Percentiles rank a stretch among this genome's conserved stretches.
Evolutionary conservation across 768 basidiomycete genomes (phyloP).

Genomic region (Rhodotorula sphaerocarpa): DNA sequence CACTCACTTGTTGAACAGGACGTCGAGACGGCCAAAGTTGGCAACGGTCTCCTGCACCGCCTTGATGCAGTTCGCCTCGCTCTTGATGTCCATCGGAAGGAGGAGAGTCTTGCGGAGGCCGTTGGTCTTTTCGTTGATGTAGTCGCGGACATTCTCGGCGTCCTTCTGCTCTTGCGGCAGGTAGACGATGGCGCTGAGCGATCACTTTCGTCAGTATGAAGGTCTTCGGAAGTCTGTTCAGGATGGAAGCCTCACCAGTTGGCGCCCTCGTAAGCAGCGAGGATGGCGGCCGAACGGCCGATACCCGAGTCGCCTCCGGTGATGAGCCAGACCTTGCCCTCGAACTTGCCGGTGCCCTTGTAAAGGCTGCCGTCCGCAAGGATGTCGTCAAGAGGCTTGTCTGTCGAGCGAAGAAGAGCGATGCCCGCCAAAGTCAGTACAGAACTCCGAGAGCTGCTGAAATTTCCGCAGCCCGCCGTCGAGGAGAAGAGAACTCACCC

Average conservation of each 20-base stretch:
- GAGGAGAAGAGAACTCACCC: slow-evolving; percentile 3
- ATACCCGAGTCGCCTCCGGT: slow-evolving; percentile 51
- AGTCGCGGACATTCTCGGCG: slow-evolving; percentile 44
- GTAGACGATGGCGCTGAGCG: slow-evolving; percentile 41
- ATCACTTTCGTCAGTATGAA: neutral
- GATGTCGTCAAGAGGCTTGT: slow-evolving; percentile 44
- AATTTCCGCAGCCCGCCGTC: neutral
- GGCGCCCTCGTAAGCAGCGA: slow-evolving; percentile 46
- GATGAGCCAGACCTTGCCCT: slow-evolving; percentile 49
- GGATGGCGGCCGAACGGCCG: slow-evolving; percentile 48
- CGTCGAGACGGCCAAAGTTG: slow-evolving; percentile 45
- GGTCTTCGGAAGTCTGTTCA: no score
- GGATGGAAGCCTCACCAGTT: slow-evolving; percentile 33
- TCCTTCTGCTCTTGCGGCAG: slow-evolving; percentile 46
- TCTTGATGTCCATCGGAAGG: slow-evolving; percentile 45
- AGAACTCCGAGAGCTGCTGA: no score
- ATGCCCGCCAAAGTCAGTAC: no score
- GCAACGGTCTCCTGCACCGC: slow-evolving; percentile 36
- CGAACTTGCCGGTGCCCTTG: slow-evolving; percentile 49
- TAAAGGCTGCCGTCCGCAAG: slow-evolving; percentile 49
- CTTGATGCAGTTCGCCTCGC: slow-evolving; percentile 44
- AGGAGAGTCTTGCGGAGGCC: slow-evolving; percentile 43
- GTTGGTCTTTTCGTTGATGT: slow-evolving; percentile 47
- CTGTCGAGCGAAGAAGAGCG: neutral
- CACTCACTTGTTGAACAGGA: slow-evolving; percentile 39